Percentiles rank a stretch among this genome's conserved stretches.
Conservation (phyloP, 306 rosid genomes). For the Urtica urens region DNA sequence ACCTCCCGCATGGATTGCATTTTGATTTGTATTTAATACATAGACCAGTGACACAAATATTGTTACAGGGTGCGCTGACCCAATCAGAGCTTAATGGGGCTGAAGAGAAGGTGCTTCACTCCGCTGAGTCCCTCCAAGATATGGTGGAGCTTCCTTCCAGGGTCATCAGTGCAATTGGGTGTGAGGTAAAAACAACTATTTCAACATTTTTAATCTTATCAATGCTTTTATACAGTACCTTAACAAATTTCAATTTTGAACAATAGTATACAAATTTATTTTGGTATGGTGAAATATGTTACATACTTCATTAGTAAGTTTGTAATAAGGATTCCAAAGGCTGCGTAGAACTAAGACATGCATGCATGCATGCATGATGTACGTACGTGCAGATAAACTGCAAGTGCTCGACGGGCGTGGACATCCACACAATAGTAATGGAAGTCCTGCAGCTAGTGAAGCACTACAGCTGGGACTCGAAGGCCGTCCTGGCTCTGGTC, state of each 20-base stretch:
- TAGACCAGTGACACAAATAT: too few relatives aligned
- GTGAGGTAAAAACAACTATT: neutral
- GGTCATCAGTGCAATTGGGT: neutral
- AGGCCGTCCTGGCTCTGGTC: conserved; percentile 47
- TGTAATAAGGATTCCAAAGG: too few relatives aligned
- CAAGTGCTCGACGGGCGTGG: conserved; percentile 36
- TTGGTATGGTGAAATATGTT: too few relatives aligned
- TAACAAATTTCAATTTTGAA: too few relatives aligned
- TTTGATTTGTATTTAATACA: too few relatives aligned
- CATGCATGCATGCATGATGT: too few relatives aligned
- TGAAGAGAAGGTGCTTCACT: neutral
- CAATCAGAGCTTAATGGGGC: neutral
- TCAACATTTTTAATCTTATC: neutral
- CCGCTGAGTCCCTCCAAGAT: conserved; percentile 1
- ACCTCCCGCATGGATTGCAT: too few relatives aligned
- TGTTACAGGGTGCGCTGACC: neutral
- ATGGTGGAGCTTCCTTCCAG: conserved; percentile 7
- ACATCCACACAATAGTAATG: conserved; percentile 45
- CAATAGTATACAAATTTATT: too few relatives aligned
- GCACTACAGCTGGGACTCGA: conserved; percentile 59
- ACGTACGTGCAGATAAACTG: conserved; percentile 32
- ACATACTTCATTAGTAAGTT: too few relatives aligned
- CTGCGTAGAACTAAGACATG: too few relatives aligned
- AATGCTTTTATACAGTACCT: neutral
- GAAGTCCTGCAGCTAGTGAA: conserved; percentile 32